Evolutionary conservation across 2,329 filamentous ascomycete genomes (phyloP), one percentile per base, ranked within the genome.

Genomic region (Pestalotiopsis sp.): DNA sequence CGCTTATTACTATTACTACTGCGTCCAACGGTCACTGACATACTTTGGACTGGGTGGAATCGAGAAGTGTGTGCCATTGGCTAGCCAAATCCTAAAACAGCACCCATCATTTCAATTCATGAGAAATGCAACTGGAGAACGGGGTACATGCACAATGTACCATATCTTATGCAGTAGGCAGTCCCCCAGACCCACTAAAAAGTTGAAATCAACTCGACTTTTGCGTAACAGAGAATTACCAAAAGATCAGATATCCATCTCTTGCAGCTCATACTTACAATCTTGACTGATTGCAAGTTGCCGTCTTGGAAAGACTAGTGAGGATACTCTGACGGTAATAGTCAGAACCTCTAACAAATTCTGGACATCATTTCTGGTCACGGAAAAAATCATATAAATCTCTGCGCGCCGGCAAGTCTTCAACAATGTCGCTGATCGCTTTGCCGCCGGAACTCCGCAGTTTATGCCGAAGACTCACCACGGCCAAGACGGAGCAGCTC

Each of bases 401-500:
- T 27, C 57, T 36, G 23, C 23, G 14, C 45, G 14, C 14, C 14
- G 45, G 14, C 12, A 59, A 36, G 13, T 31, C 36, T 41, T 17
- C 20, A 4, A 66, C 45, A 45, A 70, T 78, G 77, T 74, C 77
- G 65, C 72, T 76, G 66, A 80, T 83, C 75, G 79, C 83, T 69
- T 77, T 83, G 41, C 86, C 85, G 5, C 83, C 89, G 56, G 89
- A 91, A 74, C 83, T 93, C 17, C 85, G 87, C 70, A 86, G 90
- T 64, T 83, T 94, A 59, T 92, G 89, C 74, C 88, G 90, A 70
- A 89, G 90, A 72, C 84, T 98, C 72, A 90, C 91, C 1, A 90
- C 92, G 1, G 91, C 92, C 12, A 86, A 92, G 0, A 85, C 89
- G n/a, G 83, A 89, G 61, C 90, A 95, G 72, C 89, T 98, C 4